These are phyloP conservation scores for Pugionium dolabratum DNA, from an alignment of 345 rosid genomes.

Conservation along the genomic window DNA sequence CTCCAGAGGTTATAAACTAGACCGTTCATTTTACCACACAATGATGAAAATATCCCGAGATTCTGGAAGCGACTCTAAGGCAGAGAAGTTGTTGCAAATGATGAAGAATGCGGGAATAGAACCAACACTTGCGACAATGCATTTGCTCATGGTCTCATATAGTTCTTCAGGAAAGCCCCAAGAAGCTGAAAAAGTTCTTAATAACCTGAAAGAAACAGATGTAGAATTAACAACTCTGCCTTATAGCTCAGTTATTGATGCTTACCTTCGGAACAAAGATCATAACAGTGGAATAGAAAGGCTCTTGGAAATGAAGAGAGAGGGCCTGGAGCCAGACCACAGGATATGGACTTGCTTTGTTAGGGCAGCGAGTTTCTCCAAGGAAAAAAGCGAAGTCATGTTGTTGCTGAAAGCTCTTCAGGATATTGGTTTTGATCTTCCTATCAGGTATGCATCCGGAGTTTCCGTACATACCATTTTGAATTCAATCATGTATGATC, in stretches of 20 bases:
- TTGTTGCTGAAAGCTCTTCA: conserved; percentile 63
- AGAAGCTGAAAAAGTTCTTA: conserved; percentile 82
- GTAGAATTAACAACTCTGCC: conserved; percentile 67
- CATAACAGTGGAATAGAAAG: conserved; percentile 68
- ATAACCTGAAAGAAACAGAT: conserved; percentile 66
- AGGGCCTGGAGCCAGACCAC: conserved; percentile 80
- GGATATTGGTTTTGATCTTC: conserved; percentile 79
- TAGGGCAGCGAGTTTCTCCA: conserved; percentile 80
- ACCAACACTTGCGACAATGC: conserved; percentile 87
- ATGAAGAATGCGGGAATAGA: conserved; percentile 86
- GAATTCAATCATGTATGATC: conserved; percentile 9
- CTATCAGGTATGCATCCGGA: conserved; percentile 57
- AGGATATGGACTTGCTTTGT: conserved; percentile 95
- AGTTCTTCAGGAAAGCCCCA: conserved; percentile 83
- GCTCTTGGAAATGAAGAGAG: conserved; percentile 71
- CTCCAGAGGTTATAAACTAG: conserved; percentile 68
- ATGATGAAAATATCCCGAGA: conserved; percentile 90
- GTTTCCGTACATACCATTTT: conserved; percentile 6
- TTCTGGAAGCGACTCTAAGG: conserved; percentile 71
- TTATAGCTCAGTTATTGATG: conserved; percentile 85
- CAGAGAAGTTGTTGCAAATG: conserved; percentile 61
- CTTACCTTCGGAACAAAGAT: conserved; percentile 76
- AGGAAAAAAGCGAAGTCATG: conserved; percentile 56
- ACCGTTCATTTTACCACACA: conserved; percentile 84
- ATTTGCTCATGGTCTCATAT: conserved; percentile 91